These are phyloP conservation scores for Collybia mongolica DNA, from an alignment of 768 basidiomycete species.

Conservation along the genomic window DNA sequence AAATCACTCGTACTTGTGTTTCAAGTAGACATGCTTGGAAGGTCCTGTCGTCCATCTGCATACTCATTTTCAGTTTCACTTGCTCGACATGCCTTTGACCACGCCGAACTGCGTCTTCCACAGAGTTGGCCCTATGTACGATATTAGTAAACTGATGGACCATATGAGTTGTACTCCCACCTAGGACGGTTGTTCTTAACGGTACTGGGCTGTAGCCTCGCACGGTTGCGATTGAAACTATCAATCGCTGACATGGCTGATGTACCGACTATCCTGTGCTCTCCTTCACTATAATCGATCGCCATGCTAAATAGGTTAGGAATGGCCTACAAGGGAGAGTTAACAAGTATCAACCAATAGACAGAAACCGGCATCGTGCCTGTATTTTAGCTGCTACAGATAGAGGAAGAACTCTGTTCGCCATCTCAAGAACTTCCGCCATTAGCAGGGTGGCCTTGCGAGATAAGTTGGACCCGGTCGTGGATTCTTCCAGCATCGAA, in stretches of 20 bases:
- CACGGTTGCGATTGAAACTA: conserved; percentile 88
- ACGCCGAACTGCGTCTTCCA: conserved; percentile 83
- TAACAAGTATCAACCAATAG: neutral
- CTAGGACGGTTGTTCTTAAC: conserved; percentile 62
- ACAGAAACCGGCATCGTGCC: conserved; percentile 32
- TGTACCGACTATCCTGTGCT: conserved; percentile 80
- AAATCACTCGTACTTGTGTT: conserved; percentile 62
- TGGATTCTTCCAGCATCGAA: conserved; percentile 79
- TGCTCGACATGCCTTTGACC: conserved; percentile 92
- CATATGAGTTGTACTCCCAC: conserved; percentile 31
- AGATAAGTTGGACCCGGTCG: conserved; percentile 68
- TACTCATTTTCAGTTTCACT: conserved; percentile 81
- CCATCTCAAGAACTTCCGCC: conserved; percentile 87
- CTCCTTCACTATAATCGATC: conserved; percentile 73
- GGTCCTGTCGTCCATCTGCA: conserved; percentile 94
- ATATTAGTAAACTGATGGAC: neutral
- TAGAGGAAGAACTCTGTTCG: conserved; percentile 84
- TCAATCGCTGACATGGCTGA: conserved; percentile 86
- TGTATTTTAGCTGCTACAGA: conserved; percentile 83
- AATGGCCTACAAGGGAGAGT: conserved; percentile 54
- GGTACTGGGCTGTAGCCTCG: conserved; percentile 60
- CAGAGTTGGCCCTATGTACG: conserved; percentile 62
- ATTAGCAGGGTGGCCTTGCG: conserved; percentile 90
- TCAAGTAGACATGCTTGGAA: conserved; percentile 86
- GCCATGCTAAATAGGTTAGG: conserved; percentile 86